Percentiles rank a stretch among this genome's conserved stretches.
Conservation (phyloP, 768 basidiomycete genomes). For the Boletellus emodensis region DNA sequence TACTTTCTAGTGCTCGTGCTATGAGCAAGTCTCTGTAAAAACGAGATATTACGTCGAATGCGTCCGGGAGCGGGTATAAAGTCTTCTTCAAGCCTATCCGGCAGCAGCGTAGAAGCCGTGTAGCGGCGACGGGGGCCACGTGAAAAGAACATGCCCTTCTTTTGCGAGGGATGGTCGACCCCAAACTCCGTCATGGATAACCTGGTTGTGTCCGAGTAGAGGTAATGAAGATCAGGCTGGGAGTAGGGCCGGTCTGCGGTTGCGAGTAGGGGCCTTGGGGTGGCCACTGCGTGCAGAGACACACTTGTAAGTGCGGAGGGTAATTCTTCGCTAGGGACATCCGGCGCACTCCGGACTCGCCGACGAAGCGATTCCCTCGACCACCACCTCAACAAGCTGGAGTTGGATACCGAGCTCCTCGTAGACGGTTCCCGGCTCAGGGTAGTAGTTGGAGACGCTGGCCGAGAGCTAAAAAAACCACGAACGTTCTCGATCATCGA, state of each 20-base stretch:
- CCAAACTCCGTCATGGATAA: constrained; percentile 25
- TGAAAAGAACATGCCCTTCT: constrained; percentile 13
- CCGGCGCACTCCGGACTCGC: constrained; percentile 51
- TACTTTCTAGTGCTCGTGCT: constrained; percentile 7
- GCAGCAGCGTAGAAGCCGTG: constrained; percentile 14
- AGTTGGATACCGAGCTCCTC: constrained; percentile 26
- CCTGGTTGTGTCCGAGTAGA: constrained; percentile 15
- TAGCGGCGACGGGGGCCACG: constrained; percentile 21
- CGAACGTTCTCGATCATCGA: constrained; percentile 63
- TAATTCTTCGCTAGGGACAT: constrained; percentile 33
- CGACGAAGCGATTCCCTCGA: constrained; percentile 46
- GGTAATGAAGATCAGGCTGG: constrained; percentile 27
- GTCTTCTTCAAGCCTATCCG: constrained; percentile 14
- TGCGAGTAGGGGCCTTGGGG: constrained; percentile 7
- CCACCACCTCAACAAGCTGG: constrained; percentile 46
- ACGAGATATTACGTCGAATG: constrained; percentile 32
- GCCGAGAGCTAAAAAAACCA: constrained; percentile 52
- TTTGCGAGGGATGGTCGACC: constrained; percentile 9
- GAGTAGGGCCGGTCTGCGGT: constrained; percentile 26
- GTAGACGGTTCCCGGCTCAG: constrained; percentile 27
- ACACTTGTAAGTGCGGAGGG: constrained; percentile 23
- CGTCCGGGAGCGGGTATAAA: constrained; percentile 16
- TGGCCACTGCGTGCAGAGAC: constrained; percentile 21
- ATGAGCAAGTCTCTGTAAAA: constrained; percentile 34
- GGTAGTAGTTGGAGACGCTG: constrained; percentile 37